Base-by-base conservation (phyloP, 2,329 filamentous ascomycete species). In the Penicillium capsulatum region DNA sequence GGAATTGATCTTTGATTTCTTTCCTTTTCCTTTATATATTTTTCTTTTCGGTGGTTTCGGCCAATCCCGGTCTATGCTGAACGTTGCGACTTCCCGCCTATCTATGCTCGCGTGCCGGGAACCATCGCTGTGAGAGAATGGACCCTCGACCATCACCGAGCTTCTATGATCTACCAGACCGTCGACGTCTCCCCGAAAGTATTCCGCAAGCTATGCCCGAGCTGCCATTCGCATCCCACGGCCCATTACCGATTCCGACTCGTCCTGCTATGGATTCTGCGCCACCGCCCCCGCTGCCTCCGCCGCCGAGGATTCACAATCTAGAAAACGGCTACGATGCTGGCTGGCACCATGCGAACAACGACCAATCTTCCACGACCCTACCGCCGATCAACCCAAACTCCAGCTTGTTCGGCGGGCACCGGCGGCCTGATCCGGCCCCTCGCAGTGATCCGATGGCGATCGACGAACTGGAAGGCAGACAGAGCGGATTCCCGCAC, bases 231-330 rank as follows among this genome's bases (percentile, higher is more conserved):
- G 56, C 67, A 32, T 62, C 70, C 29, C 68, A 70, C 46, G 72
- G 72, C 47, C 75, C 78, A 50, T 79, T 84, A 77, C 70, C 79
- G 44, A 83, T 85, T 58, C 79, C 78, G 34, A 72, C 75, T 57
- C 70, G 73, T 44, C 71, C 74, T 55, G 57, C 55, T 37, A 60
- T 66, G 42, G 57, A 64, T 34, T 58, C 61, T 30, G 69, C 71
- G 35, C 81, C 81, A 42, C 81, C 81, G 48, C 19, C 19, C 19
- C 79, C 80, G 34, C 70, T 84, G 54, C 81, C 81, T 53, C 81
- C 81, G 52, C 81, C 81, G 42, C 77, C 80, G 36, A 72, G 71
- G 57, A 74, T 83, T 43, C 69, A 71, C 50, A 75, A 79, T 44
- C 65, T 79, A 48, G 67, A 71, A 51, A 61, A 70, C 47, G 79